Base-by-base conservation (phyloP, 352 stramenopile species). In the Globisporangium paroecandrum region DNA sequence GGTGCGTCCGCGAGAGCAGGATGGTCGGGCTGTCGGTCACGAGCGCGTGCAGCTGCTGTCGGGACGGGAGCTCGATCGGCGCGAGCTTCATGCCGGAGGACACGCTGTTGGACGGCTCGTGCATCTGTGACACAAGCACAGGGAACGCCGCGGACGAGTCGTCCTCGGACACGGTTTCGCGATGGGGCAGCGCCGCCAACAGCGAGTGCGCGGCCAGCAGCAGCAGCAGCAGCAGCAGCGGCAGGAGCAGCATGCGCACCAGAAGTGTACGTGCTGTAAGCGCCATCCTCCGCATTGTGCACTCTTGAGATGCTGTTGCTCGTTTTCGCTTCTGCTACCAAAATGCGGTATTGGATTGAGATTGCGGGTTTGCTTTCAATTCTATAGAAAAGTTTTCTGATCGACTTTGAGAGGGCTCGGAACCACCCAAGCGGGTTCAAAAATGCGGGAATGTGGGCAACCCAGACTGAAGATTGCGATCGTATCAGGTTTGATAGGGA, bases 221-320 rank as follows among this genome's bases (percentile, higher is more conserved):
- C 41, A 67, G 53, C 41, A 67, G 53, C 41, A 55, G 68, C n/a
- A 77, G 46, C 24, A 79, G 46, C 49, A 75, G 32, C 4, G 72
- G 41, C 1, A 56, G 25, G 9, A 69, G 29, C n/a, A 74, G 29
- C n/a, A 72, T 56, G 0, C 15, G 53, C 10, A 8, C 25, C 58
- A 68, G 3, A 49, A 3, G 46, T 6, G 41, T 56, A 27, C 29
- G 69, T 64, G 57, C 29, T 32, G 4, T 34, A 62, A 49, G 47
- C 61, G 66, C 54, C 43, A 66, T 55, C 55, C 29, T 43, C 55
- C 55, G 55, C 29, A 60, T 60, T 25, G 27, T 3, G 27, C 18
- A 18, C 55, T 60, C 55, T 59, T 60, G 55, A 12, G 27, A 10
- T 12, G 12, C 34, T 60, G 13, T n/a, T 32, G 25, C 51, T 58